Conservation (phyloP, 768 basidiomycete species). For the Phylloporus scabripes region DNA sequence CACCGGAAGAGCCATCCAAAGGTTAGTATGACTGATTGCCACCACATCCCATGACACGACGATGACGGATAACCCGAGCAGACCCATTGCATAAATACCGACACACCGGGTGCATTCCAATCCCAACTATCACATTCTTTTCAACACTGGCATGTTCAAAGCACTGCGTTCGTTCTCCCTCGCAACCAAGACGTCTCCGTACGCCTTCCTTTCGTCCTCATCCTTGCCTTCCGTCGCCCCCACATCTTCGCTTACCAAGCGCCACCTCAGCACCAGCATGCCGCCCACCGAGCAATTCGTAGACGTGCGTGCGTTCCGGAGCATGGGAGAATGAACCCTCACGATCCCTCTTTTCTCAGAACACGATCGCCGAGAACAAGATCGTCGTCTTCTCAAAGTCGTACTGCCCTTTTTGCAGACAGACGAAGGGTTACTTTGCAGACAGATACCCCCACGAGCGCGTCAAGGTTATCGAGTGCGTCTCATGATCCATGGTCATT, state of each 20-base stretch:
- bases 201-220: not conserved
- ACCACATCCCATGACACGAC: not conserved
- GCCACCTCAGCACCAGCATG: conserved; percentile 12
- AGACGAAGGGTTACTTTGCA: conserved; percentile 44
- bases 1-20: not conserved
- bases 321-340: not conserved
- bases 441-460: conserved; percentile 34
- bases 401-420: conserved; percentile 48
- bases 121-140: not conserved
- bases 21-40: not conserved
- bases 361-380: conserved; percentile 43
- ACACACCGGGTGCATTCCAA: not conserved
- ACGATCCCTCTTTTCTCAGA: conserved; percentile 38
- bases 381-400: conserved; percentile 59
- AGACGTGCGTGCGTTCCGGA: conserved; percentile 29
- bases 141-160: not conserved
- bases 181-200: conserved; percentile 4
- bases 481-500: not conserved
- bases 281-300: conserved; percentile 35
- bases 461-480: conserved; percentile 46
- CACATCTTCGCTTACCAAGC: conserved; percentile 21
- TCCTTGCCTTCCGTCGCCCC: conserved; percentile 25
- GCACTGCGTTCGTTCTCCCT: conserved; percentile 19
- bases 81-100: not conserved
- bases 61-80: not conserved